Evolutionary conservation across 179 eudicot species (phyloP).

Genomic region (Amaranthus tricolor): DNA sequence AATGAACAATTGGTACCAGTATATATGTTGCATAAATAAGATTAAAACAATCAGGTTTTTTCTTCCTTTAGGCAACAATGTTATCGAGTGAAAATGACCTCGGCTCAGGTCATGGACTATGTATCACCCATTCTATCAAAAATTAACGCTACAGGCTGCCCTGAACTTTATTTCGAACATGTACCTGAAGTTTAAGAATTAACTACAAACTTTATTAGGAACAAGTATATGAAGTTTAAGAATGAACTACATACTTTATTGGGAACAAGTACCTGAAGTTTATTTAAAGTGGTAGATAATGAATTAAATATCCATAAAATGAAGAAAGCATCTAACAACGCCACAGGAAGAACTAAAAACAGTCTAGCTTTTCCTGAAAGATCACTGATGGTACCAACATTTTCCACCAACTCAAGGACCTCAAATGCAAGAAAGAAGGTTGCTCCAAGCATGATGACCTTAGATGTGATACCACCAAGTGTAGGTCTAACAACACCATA

Average conservation of each 20-base stretch:
- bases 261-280: slow-evolving; percentile 77
- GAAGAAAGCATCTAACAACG: slow-evolving; percentile 93
- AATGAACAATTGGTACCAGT: neutral
- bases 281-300: slow-evolving; percentile 78
- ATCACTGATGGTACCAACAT: slow-evolving; percentile 91
- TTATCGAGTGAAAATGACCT: neutral
- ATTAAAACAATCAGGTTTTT: neutral
- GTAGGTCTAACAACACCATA: slow-evolving; percentile 99
- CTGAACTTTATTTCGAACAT: no score
- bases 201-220: no score
- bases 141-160: no score
- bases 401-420: slow-evolving; percentile 90
- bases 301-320: slow-evolving; percentile 91
- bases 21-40: neutral
- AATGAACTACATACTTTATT: slow-evolving; percentile 6
- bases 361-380: slow-evolving; percentile 89
- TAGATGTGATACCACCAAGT: slow-evolving; percentile 90
- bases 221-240: neutral
- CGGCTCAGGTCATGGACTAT: no score
- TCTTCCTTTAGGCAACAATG: neutral
- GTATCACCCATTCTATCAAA: no score
- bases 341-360: slow-evolving; percentile 89
- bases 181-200: no score
- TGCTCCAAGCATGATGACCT: slow-evolving; percentile 79
- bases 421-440: slow-evolving; percentile 94